Base-by-base conservation (phyloP, 805 yeast genomes). In the Kurtzmaniella cleridarum region DNA sequence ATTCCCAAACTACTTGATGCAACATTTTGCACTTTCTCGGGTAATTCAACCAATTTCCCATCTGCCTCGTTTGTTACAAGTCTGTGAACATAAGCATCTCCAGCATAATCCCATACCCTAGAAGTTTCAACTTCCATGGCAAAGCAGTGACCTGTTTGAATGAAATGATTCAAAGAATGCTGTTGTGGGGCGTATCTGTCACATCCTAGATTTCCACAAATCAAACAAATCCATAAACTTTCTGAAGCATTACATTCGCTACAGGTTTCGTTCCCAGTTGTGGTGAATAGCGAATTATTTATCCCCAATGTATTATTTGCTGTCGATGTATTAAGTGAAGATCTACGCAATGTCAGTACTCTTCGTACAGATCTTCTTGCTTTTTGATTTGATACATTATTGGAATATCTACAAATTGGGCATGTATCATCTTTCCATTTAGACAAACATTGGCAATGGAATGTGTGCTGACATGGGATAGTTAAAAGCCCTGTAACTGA, bases 81-180 rank as follows among this genome's bases (percentile, higher is more conserved):
- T 36, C 97, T 60, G 58, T 89, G 97, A 8, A 89, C 96, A 57
- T 89, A 89, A 46, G 79, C 80, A 55, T 89, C 97, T 2, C 90
- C 90, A 0, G 90, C 89, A 56, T 89, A 89, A 57, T 89, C 96
- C 97, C 97, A 89, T 1, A 89, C 95, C 30, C 97, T 68, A 44
- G 89, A 93, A 0, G 95, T 77, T 9, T 70, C 61, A 34, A 86
- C 66, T 53, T 89, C 96, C 95, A 89, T 88, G 0, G 96, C 84
- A 63, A 86, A 89, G 50, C 95, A 85, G 58, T 89, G 97, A 5
- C 83, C 80, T 0, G 95, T 82, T 8, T 69, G 67, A 13, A 80
- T 76, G 56, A 76, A 90, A 59, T 89, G 97, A 43, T 81, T 77
- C 37, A 87, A 77, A 0, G 96, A 95, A 64, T 89, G 97, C 36